These are phyloP conservation scores for Penicillium sp. DNA, from an alignment of 2,329 filamentous ascomycete genomes.

Conservation along the genomic window DNA sequence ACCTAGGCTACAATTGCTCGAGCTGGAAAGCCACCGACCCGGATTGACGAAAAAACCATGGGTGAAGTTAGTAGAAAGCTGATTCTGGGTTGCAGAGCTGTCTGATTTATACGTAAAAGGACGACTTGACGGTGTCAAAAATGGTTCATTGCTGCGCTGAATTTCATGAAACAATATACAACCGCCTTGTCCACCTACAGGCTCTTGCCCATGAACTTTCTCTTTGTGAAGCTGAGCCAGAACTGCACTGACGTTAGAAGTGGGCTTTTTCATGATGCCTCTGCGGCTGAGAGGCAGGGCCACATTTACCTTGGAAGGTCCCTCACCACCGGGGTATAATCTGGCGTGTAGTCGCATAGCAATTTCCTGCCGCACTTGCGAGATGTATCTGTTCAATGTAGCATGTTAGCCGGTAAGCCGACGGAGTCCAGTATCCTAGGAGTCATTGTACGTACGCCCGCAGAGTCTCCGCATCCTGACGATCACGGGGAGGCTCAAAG, in stretches of 20 bases:
- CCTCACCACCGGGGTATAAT: constrained; percentile 71
- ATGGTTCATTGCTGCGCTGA: constrained; percentile 20
- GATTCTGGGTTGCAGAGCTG: too few species aligned
- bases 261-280: not conserved
- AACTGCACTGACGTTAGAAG: constrained; percentile 57
- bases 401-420: too few species aligned
- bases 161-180: constrained; percentile 25
- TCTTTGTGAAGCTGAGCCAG: constrained; percentile 98
- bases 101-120: too few species aligned
- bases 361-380: constrained; percentile 89
- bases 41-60: not conserved
- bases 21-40: too few species aligned
- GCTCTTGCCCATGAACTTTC: constrained; percentile 98
- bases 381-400: constrained; percentile 47
- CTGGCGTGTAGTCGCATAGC: constrained; percentile 74
- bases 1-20: too few species aligned
- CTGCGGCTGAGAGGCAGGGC: too few species aligned
- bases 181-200: constrained; percentile 47
- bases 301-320: constrained; percentile 54
- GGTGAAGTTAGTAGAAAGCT: not conserved
- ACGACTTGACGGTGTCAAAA: constrained; percentile 6
- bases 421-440: too few species aligned
- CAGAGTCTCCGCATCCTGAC: constrained; percentile 82
- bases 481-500: constrained; percentile 80
- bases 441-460: constrained; percentile 59